A percentile compares a stretch with the other conserved stretches of the same genome.
Evolutionary conservation across 805 yeast genomes (phyloP).

Genomic region (Yarrowia bubula): DNA sequence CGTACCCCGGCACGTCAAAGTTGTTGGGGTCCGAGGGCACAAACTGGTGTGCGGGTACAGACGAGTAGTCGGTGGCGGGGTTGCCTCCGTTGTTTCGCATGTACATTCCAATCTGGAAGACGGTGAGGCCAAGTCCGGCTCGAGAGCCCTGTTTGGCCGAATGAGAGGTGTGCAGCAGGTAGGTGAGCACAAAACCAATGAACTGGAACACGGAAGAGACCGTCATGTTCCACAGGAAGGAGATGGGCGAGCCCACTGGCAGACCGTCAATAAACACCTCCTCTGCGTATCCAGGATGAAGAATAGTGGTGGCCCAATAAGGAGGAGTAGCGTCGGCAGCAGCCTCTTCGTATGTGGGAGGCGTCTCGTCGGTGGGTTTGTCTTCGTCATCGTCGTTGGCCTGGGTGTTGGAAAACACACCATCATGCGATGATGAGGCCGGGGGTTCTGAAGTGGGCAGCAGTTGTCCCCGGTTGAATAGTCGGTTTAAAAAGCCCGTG

Average conservation of each 20-base stretch:
- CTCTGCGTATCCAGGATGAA: constrained; percentile 73
- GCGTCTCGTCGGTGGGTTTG: constrained; percentile 47
- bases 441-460: constrained; percentile 9
- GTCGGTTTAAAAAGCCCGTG: constrained; percentile 10
- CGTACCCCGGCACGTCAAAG: constrained; percentile 43
- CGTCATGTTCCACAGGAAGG: constrained; percentile 83
- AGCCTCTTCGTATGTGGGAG: constrained; percentile 93
- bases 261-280: constrained; percentile 92
- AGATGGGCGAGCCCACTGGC: constrained; percentile 91
- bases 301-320: constrained; percentile 88
- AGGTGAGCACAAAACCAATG: constrained; percentile 88
- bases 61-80: constrained; percentile 22
- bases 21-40: constrained; percentile 60
- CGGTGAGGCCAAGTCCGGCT: constrained; percentile 84
- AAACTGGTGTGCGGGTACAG: constrained; percentile 40
- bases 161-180: constrained; percentile 89
- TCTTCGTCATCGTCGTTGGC: constrained; percentile 73
- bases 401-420: constrained; percentile 75
- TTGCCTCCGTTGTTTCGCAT: constrained; percentile 39
- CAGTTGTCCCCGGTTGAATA: constrained; percentile 6
- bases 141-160: constrained; percentile 95
- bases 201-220: constrained; percentile 91
- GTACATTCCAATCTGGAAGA: constrained; percentile 65
- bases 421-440: constrained; percentile 50
- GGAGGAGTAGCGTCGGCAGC: constrained; percentile 93